Evolutionary conservation across 2,329 filamentous ascomycete species (phyloP), one percentile per base, ranked within the genome.

Genomic region (Aspergillus aculeatinus): DNA sequence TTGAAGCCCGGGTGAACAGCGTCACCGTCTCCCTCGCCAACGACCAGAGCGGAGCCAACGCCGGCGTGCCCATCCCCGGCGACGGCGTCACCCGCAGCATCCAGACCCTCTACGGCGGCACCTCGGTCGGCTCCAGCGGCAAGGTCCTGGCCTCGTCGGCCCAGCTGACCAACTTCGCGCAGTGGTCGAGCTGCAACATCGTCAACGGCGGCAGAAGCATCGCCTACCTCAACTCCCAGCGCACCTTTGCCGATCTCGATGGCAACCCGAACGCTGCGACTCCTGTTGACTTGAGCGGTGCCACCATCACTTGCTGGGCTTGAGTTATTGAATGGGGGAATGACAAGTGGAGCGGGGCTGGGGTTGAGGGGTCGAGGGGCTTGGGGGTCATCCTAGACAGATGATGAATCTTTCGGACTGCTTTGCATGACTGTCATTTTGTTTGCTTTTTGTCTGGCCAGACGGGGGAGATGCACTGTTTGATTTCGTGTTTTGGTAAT

Each of bases 1-100:
- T 64, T 5, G 51, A 57, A 23, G 25, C 47, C 19, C 57, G 61
- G 60, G 31, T 19, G 14, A 31, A 49, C 51, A 61, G 55, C 12
- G 67, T 64, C 31, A 69, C 65, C 3, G 51, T 71, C 9, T 67
- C 70, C 54, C 65, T 71, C 12, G 60, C 67, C 51, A 70, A 71
- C 50, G 69, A 71, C 31, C 63, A 69, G 29, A 65, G 63, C 2
- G 69, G 69, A 21, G 62, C 67, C 51, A 63, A 67, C 11, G 64
- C 67, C 29, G 61, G 68, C 27, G 64, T 61, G 16, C 25, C 52
- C 19, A 48, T 71, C 48, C 60, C 66, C 6, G 52, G 62, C 16
- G 67, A 70, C 21, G 68, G 68, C 16, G 48, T 54, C 21, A 57
- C 60, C n/a, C 63, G 62, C 25, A 52, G 63, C 42, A 61, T 71